These are phyloP conservation scores for Annulohypoxylon bovei DNA, from an alignment of 495 filamentous ascomycete genomes.

Conservation along the genomic window DNA sequence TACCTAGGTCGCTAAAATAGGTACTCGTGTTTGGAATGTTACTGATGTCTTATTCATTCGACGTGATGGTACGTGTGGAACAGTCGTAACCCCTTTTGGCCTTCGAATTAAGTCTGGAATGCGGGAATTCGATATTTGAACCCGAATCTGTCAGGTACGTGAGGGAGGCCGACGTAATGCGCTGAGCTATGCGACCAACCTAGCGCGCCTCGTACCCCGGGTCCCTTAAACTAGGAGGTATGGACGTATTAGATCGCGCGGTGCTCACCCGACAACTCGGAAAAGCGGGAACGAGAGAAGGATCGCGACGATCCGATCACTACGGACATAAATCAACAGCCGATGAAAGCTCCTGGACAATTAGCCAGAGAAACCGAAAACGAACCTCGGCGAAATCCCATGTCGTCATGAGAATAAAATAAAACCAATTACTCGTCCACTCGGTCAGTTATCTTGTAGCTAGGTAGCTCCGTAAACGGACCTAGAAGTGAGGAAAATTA, in stretches of 20 bases:
- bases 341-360: slow-evolving; percentile 27
- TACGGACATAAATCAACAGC: slow-evolving; percentile 43
- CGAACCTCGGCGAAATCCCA: slow-evolving; percentile 32
- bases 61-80: not conserved
- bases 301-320: not conserved
- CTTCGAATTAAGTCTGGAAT: not conserved
- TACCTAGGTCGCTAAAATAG: not conserved
- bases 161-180: not conserved
- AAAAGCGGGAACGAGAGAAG: slow-evolving; percentile 2
- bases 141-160: not conserved
- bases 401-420: slow-evolving; percentile 31
- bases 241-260: slow-evolving; percentile 4
- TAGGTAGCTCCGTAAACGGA: not conserved
- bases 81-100: not conserved
- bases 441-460: not conserved
- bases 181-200: not conserved
- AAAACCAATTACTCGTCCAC: slow-evolving; percentile 18
- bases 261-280: slow-evolving; percentile 22
- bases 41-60: not conserved
- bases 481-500: not conserved
- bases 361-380: slow-evolving; percentile 21
- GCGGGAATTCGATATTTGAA: no score
- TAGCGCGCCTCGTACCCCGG: no score
- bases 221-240: not conserved
- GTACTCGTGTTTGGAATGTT: not conserved